A percentile compares a stretch with the other conserved stretches of the same genome.
These are phyloP conservation scores for Amanita exitialis DNA, from an alignment of 768 basidiomycete genomes.

Conservation along the genomic window DNA sequence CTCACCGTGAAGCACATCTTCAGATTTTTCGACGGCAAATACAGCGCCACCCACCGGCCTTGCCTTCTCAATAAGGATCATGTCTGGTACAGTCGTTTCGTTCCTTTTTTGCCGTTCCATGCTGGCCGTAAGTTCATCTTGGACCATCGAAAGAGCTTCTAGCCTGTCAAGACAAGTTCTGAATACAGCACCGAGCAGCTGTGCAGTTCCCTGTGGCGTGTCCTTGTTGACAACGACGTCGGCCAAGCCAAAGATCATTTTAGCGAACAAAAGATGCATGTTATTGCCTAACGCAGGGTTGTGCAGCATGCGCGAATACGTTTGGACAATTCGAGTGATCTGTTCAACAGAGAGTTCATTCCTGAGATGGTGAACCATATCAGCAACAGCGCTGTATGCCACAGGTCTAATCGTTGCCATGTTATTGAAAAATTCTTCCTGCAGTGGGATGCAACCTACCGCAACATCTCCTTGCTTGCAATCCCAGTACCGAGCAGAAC, in stretches of 20 bases:
- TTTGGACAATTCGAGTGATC: conserved; percentile 66
- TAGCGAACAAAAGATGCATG: conserved; percentile 85
- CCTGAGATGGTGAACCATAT: conserved; percentile 88
- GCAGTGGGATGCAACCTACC: conserved; percentile 31
- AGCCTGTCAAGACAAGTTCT: conserved; percentile 80
- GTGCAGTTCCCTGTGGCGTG: conserved; percentile 53
- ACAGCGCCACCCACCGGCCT: conserved; percentile 74
- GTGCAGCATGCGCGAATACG: conserved; percentile 84
- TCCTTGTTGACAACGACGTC: conserved; percentile 78
- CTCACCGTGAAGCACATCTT: conserved; percentile 70
- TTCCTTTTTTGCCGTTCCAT: conserved; percentile 40
- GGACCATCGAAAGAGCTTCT: conserved; percentile 63
- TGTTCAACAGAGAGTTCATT: conserved; percentile 71
- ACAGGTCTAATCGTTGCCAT: conserved; percentile 39
- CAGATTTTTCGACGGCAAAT: conserved; percentile 73
- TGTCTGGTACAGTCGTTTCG: conserved; percentile 33
- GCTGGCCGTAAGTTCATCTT: conserved; percentile 40
- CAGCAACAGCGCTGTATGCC: conserved; percentile 83
- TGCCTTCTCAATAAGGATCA: conserved; percentile 69
- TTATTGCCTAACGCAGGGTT: conserved; percentile 72
- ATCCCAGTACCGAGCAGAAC: conserved; percentile 82
- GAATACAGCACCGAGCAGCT: conserved; percentile 66
- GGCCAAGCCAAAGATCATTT: conserved; percentile 84
- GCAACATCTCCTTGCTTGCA: conserved; percentile 75
- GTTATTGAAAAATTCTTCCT: conserved; percentile 4